Conservation (phyloP, 768 basidiomycete genomes). For the Leccinellum luteum region DNA sequence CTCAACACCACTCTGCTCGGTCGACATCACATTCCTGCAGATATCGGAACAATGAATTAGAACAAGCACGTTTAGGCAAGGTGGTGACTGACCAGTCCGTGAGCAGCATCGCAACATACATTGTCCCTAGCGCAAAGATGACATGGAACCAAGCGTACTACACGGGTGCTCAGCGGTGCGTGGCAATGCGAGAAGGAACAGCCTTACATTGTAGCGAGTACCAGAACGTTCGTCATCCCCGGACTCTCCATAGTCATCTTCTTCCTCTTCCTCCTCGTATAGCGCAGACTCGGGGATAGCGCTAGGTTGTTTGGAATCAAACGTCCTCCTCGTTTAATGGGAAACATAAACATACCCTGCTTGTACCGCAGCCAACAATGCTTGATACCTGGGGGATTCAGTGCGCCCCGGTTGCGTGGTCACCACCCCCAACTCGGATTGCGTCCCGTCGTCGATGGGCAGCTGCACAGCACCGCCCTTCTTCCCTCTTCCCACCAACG, state of each 20-base stretch:
- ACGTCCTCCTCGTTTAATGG: background rate
- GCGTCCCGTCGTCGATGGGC: slow-evolving; percentile 48
- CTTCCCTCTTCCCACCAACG: slow-evolving; percentile 75
- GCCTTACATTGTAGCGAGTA: slow-evolving; percentile 87
- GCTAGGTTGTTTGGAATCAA: slow-evolving; percentile 34
- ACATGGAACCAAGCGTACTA: slow-evolving; percentile 99
- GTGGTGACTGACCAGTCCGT: slow-evolving; percentile 83
- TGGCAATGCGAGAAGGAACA: background rate
- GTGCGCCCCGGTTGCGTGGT: slow-evolving; percentile 80
- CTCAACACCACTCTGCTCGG: slow-evolving; percentile 45
- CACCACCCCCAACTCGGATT: slow-evolving; percentile 73
- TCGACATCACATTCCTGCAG: slow-evolving; percentile 71
- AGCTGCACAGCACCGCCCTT: slow-evolving; percentile 63
- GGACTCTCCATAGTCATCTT: slow-evolving; percentile 69
- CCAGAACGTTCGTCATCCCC: slow-evolving; percentile 92
- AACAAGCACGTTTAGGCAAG: background rate
- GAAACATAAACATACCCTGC: slow-evolving; percentile 63
- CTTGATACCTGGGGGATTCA: slow-evolving; percentile 90
- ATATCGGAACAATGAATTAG: slow-evolving; percentile 2
- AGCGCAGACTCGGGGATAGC: slow-evolving; percentile 93
- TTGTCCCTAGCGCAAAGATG: slow-evolving; percentile 92
- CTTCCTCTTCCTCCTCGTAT: slow-evolving; percentile 72
- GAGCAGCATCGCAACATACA: slow-evolving; percentile 97
- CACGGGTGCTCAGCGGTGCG: background rate
- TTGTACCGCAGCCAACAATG: slow-evolving; percentile 91